phyloP scores from a whole-genome alignment of 805 yeast genomes.

The Clavispora fructus region DNA sequence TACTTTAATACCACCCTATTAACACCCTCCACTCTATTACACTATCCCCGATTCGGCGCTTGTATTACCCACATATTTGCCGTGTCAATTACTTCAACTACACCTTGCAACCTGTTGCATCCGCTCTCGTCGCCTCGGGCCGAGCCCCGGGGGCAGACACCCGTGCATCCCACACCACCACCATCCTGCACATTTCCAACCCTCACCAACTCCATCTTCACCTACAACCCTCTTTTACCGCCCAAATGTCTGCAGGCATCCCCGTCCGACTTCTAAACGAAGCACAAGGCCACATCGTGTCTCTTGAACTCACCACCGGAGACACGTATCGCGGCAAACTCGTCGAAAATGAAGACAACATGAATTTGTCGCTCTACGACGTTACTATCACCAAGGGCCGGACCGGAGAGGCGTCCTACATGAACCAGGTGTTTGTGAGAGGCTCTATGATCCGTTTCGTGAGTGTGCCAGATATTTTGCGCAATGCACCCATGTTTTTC shows the following conservation, averaged over 20 bases:
- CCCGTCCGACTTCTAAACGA: conserved; percentile 86
- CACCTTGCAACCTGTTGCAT: no score
- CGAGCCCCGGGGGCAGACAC: no score
- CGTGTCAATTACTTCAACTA: no score
- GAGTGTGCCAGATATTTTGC: conserved; percentile 81
- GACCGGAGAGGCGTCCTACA: conserved; percentile 68
- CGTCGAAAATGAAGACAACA: conserved; percentile 83
- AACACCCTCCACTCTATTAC: no score
- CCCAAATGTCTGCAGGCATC: conserved; percentile 57
- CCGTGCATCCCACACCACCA: no score
- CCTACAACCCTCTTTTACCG: no score
- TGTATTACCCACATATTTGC: no score
- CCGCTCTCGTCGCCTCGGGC: no score
- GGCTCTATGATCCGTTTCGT: conserved; percentile 87
- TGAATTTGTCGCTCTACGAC: conserved; percentile 85
- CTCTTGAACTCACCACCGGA: conserved; percentile 80
- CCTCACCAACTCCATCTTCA: no score
- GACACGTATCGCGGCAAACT: conserved; percentile 85
- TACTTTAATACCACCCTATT: no score
- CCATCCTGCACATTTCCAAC: no score
- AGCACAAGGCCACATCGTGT: conserved; percentile 81
- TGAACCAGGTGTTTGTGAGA: conserved; percentile 83
- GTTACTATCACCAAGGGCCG: conserved; percentile 63
- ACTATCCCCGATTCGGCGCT: no score
- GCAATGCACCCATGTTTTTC: conserved; percentile 84